A percentile compares a stretch with the other conserved stretches of the same genome.
These are phyloP conservation scores for Scenedesmus sp. DNA, from an alignment of 163 green algal genomes.

Conservation along the genomic window DNA sequence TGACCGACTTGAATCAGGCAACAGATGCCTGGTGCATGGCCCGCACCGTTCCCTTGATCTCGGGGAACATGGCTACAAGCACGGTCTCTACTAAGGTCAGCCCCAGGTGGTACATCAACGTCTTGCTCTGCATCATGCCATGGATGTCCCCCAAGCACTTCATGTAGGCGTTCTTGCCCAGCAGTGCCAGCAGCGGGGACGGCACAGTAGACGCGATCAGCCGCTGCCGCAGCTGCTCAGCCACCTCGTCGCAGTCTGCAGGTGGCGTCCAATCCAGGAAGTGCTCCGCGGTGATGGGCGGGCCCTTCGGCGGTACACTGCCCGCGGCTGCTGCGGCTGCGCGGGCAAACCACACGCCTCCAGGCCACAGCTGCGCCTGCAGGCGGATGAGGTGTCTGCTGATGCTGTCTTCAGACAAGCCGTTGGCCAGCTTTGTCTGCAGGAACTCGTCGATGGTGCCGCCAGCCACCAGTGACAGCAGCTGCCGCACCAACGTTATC, in stretches of 20 bases:
- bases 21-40: not conserved
- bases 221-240: constrained; percentile 27
- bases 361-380: constrained; percentile 83
- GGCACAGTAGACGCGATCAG: constrained; percentile 57
- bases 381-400: constrained; percentile 56
- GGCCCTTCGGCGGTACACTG: not conserved
- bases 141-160: constrained; percentile 78
- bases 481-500: constrained; percentile 66
- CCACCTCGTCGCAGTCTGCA: constrained; percentile 34
- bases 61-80: constrained; percentile 78
- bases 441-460: constrained; percentile 84
- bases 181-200: constrained; percentile 66
- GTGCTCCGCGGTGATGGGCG: not conserved
- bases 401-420: not conserved
- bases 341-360: constrained; percentile 78
- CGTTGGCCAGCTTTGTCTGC: not conserved
- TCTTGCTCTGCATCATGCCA: constrained; percentile 78
- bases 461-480: constrained; percentile 85
- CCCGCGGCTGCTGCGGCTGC: constrained; percentile 15
- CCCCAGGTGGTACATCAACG: constrained; percentile 80
- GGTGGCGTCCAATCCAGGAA: constrained; percentile 55
- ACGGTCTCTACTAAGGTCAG: constrained; percentile 76
- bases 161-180: constrained; percentile 68
- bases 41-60: constrained; percentile 69
- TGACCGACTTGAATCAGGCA: not conserved